Base-by-base conservation (phyloP, 2,329 filamentous ascomycete species). In the Ampelomyces quisqualis region DNA sequence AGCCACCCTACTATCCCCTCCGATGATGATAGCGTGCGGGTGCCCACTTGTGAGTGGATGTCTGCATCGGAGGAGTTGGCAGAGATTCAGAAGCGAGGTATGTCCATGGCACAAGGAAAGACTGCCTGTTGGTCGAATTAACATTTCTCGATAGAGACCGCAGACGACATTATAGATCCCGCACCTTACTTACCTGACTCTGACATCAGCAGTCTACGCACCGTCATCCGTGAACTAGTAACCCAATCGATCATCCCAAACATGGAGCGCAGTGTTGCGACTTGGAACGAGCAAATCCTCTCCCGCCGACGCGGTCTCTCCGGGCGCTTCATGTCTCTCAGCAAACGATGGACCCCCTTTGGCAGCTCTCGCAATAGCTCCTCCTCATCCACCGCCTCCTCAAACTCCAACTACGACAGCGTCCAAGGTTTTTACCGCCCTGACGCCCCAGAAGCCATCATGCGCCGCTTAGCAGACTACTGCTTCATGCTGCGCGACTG, bases 221-320 rank as follows among this genome's bases (percentile, higher is more conserved):
- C 87, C 0, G 94, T 98, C 65, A 81, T 97, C 45, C 84, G 93
- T 21, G 94, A 98, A 67, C 88, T 98, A 77, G 88, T 96, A 6
- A 93, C 87, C 1, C 91, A 97, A 65, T 97, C 91, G 1, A 83
- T 98, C 37, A 78, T 98, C 41, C 93, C 94, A 1, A 90, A 88
- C 27, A 98, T 98, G 94, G 93, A 98, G 70, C 85, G 91, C 40
- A 84, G 87, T 51, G 81, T 95, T 8, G 85, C 89, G 5, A 77
- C 90, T 4, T 98, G 93, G 94, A 98, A 98, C 61, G 93, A 98
- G 58, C 91, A 97, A 67, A 87, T 97, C 18, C 90, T 91, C 11
- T 96, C 94, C 9, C 81, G 88, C 43, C 79, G 94, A 42, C 84
- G 89, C 60, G 94, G 94, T 10, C 77, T 98, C 33, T 87, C 87